These are phyloP conservation scores for Fraxinus sp. DNA, from an alignment of 305 asterid species.

Conservation along the genomic window DNA sequence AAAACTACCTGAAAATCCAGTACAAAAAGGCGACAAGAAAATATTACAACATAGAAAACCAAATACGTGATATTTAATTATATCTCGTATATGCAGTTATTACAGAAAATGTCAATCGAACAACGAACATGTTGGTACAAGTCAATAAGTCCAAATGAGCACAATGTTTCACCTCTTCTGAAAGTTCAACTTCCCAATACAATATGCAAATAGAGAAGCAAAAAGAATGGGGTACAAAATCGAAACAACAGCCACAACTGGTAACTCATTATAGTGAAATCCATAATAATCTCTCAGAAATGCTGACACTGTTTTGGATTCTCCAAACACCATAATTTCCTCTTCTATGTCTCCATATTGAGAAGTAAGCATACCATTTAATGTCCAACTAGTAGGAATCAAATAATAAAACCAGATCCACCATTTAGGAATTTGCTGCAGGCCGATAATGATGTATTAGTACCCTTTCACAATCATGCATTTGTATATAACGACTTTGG, in stretches of 20 bases:
- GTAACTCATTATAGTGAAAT: slow-evolving; percentile 43
- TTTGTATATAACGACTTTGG: neutral
- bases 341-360: slow-evolving; percentile 57
- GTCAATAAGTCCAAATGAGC: neutral
- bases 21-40: neutral
- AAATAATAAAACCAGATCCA: slow-evolving; percentile 63
- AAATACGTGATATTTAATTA: neutral
- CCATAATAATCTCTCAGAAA: slow-evolving; percentile 60
- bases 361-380: slow-evolving; percentile 56
- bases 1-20: neutral
- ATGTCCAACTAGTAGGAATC: slow-evolving; percentile 59
- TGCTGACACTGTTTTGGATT: slow-evolving; percentile 36
- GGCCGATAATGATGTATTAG: neutral
- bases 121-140: neutral
- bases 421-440: slow-evolving; percentile 70
- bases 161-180: slow-evolving; percentile 45
- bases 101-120: neutral
- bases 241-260: slow-evolving; percentile 47
- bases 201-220: slow-evolving; percentile 44
- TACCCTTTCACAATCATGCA: neutral
- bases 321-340: slow-evolving; percentile 45
- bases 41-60: neutral
- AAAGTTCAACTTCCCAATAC: slow-evolving; percentile 49
- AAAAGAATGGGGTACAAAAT: slow-evolving; percentile 43
- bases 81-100: neutral